These are phyloP conservation scores for Aspergillus haitiensis DNA, from an alignment of 495 filamentous ascomycete genomes.

Conservation along the genomic window DNA sequence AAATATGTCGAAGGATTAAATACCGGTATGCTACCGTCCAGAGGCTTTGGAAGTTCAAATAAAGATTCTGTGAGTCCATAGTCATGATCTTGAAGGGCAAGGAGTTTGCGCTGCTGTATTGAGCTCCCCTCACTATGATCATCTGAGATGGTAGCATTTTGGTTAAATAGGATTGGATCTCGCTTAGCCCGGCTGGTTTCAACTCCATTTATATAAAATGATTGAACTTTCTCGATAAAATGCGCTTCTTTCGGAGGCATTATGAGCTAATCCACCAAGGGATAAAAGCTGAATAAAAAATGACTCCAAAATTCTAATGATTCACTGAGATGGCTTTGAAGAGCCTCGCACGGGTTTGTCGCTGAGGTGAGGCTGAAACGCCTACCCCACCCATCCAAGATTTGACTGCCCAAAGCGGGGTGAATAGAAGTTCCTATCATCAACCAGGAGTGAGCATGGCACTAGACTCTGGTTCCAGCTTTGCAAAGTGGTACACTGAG, in stretches of 20 bases:
- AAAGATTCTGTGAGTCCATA: neutral
- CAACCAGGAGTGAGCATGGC: neutral
- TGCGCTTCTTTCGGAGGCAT: no score
- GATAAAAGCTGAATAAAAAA: neutral
- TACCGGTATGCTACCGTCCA: no score
- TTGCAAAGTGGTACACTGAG: neutral
- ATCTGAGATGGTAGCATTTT: neutral
- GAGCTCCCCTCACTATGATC: neutral
- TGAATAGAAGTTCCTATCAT: neutral
- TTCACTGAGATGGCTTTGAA: neutral
- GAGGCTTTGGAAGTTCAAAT: no score
- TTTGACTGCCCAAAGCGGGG: neutral
- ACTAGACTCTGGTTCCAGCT: neutral
- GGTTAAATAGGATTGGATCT: no score
- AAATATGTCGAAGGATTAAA: no score
- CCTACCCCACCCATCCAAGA: neutral
- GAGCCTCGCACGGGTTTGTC: neutral
- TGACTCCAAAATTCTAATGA: neutral
- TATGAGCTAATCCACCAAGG: neutral
- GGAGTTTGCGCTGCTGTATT: neutral
- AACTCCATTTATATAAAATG: no score
- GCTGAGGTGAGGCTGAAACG: neutral
- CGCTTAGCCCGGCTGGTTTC: neutral
- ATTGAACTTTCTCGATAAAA: no score
- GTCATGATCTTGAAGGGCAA: neutral